Evolutionary conservation across 2,329 filamentous ascomycete genomes (phyloP), one percentile per base, ranked within the genome.

Genomic region (Cercospora zeae-maydis): DNA sequence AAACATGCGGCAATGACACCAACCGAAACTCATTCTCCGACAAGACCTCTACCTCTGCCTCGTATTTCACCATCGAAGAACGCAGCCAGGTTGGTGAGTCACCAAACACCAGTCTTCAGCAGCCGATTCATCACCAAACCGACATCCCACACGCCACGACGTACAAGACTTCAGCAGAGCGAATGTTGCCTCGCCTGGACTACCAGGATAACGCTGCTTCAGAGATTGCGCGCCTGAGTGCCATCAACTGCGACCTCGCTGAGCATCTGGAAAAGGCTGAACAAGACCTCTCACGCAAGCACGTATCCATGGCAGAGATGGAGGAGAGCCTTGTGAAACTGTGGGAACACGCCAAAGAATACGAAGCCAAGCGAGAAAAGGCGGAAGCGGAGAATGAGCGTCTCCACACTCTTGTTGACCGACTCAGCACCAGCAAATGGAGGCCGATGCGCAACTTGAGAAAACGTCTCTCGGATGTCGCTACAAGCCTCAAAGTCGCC

Each of bases 381-480:
- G 5, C 54, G 19, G n/a, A 56, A 36, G 37, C 42, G 13, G 59
- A 61, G 37, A 61, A 61, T 19, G 37, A 39, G 51, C 10, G 31
- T 11, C 30, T 61, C 13, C 31, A 4, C 4, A 21, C 31, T 5
- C 30, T 37, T 19, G 59, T 61, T 24, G 24, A 45, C 16, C 39
- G 30, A 8, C 37, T 61, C 16, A 36, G 37, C 30, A 56, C 37
- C 37, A 55, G 59, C 37, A 56, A 36, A 8, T 61, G 59, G 59
- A 61, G 21, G 42, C 52, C 59, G 14, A 27, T 47, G 51, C 39
- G 51, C 34, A 8, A 33, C 51, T 27, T 61, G 37, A 61, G 39
- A 21, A 27, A 37, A 10, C 51, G 51, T n/a, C 37, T 61, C 16
- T 11, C 30, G 36, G 16, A 61, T 14, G 59, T 39, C 27, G 52